These are phyloP conservation scores for Helianthus tuberosus DNA, from an alignment of 129 eudicot genomes.

Conservation along the genomic window DNA sequence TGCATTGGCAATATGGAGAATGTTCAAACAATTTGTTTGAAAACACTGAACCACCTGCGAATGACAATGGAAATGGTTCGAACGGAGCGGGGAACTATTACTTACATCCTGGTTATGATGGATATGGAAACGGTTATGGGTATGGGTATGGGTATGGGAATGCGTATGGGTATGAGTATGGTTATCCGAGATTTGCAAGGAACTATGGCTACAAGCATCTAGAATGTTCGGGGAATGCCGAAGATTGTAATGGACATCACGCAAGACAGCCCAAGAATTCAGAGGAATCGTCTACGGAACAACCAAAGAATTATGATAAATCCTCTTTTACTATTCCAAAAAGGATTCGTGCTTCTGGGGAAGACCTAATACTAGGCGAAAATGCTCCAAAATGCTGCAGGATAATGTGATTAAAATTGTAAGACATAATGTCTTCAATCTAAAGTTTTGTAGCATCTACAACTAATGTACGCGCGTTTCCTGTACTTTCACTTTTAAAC, in stretches of 20 bases:
- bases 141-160: neutral
- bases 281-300: slow-evolving; percentile 1
- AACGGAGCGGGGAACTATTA: slow-evolving; percentile 7
- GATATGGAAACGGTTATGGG: slow-evolving; percentile 9
- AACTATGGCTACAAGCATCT: slow-evolving; percentile 17
- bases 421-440: too few relatives aligned
- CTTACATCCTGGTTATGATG: slow-evolving; percentile 20
- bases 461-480: neutral
- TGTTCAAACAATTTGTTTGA: slow-evolving; percentile 43
- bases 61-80: neutral
- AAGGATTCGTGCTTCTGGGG: neutral
- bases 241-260: slow-evolving; percentile 23
- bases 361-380: neutral
- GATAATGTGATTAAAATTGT: slow-evolving; percentile 18
- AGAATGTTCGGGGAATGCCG: slow-evolving; percentile 24
- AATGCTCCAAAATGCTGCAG: slow-evolving; percentile 11
- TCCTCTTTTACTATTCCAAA: neutral
- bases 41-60: neutral
- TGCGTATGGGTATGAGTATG: neutral
- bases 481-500: neutral
- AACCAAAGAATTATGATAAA: slow-evolving; percentile 1
- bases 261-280: slow-evolving; percentile 2
- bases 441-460: neutral
- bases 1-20: slow-evolving; percentile 41
- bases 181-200: neutral